Conservation (phyloP, 257 asterid species). For the Agastache rugosa region DNA sequence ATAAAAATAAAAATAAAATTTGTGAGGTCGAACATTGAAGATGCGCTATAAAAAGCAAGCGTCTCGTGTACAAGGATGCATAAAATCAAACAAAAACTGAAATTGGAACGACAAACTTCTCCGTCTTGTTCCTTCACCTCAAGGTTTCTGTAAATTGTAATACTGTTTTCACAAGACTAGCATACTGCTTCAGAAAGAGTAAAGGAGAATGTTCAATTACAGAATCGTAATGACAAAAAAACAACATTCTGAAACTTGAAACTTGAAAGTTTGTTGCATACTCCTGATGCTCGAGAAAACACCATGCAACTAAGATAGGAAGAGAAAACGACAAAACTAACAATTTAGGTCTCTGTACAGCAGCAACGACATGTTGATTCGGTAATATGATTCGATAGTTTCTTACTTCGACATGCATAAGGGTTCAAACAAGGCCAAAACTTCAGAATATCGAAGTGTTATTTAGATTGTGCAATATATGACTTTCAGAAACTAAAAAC, state of each 20-base stretch:
- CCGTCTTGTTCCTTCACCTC: slow-evolving; percentile 1
- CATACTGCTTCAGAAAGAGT: background rate
- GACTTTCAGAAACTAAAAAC: background rate
- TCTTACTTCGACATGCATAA: background rate
- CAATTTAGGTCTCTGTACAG: background rate
- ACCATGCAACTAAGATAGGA: background rate
- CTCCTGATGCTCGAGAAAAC: background rate
- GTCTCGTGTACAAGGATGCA: background rate
- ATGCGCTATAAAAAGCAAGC: background rate
- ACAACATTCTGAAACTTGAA: background rate
- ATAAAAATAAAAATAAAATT: background rate
- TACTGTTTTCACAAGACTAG: background rate
- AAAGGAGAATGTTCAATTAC: background rate
- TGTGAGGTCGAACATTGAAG: background rate
- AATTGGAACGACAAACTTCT: background rate
- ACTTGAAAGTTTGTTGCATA: too few species aligned
- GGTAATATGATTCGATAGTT: background rate
- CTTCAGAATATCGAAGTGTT: background rate
- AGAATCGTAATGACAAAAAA: background rate
- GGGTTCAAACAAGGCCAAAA: slow-evolving; percentile 12
- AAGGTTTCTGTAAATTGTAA: background rate
- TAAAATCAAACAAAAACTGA: slow-evolving; percentile 14
- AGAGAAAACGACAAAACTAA: background rate
- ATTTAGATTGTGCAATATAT: background rate
- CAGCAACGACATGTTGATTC: background rate